These are phyloP conservation scores for Paramyrothecium sp. DNA, from an alignment of 2,329 filamentous ascomycete genomes.

Conservation along the genomic window DNA sequence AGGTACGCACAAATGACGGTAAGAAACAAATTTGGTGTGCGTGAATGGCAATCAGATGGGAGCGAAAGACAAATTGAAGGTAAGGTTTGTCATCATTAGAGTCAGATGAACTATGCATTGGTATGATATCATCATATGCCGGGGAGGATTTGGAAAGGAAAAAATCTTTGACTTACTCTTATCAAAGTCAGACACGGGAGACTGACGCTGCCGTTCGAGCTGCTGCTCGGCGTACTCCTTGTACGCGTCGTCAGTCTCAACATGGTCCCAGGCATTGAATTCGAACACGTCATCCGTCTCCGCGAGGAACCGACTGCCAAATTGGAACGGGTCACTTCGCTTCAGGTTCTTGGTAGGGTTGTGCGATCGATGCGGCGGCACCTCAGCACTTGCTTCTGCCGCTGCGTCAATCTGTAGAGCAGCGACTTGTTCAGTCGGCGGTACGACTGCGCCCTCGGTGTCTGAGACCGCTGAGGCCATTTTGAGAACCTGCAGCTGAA, in stretches of 20 bases:
- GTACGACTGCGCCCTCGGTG: neutral
- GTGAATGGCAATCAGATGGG: constrained; percentile 58
- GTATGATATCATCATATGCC: constrained; percentile 56
- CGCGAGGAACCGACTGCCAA: constrained; percentile 83
- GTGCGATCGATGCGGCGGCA: constrained; percentile 67
- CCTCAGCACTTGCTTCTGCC: constrained; percentile 11
- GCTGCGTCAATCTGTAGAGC: constrained; percentile 14
- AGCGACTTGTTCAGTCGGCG: constrained; percentile 19
- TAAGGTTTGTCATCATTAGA: constrained; percentile 60
- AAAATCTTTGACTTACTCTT: constrained; percentile 57
- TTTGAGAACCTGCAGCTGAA: neutral
- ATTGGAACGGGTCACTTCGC: constrained; percentile 89
- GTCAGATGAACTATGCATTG: constrained; percentile 73
- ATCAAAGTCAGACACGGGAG: constrained; percentile 91
- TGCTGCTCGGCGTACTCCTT: constrained; percentile 82
- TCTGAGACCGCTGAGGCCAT: neutral
- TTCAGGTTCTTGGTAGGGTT: constrained; percentile 75
- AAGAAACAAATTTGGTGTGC: constrained; percentile 14
- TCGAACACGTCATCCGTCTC: constrained; percentile 89
- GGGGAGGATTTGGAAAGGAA: constrained; percentile 8
- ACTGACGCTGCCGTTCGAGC: constrained; percentile 78
- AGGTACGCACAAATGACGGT: constrained; percentile 7
- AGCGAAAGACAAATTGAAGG: constrained; percentile 64
- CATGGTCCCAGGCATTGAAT: constrained; percentile 99
- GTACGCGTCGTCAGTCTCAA: constrained; percentile 87